Base-by-base conservation (phyloP, 768 basidiomycete species). In the Trametopsis cervina region DNA sequence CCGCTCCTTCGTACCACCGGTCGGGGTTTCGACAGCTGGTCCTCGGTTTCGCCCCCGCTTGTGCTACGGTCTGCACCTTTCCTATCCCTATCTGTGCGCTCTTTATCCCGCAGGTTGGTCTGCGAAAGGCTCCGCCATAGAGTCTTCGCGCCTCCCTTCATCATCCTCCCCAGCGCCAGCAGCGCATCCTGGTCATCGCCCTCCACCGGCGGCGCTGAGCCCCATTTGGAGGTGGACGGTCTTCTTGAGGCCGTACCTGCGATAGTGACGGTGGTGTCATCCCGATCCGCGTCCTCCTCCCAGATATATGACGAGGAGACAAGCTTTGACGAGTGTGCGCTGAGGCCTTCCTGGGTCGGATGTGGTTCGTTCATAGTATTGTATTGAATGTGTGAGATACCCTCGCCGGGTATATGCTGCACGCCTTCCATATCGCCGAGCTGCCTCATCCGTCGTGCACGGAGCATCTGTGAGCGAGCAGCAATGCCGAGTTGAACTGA, bases 381-480 rank as follows among this genome's bases (percentile, higher is more conserved):
- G 21, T 24, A 33, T 15, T 33, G 29, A 7, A 33, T 15, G 29
- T 33, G 29, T 33, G 29, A 33, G 29, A 33, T 33, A 7, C 29
- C 29, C 15, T 33, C 29, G 9, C 29, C 29, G 7, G 29, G 29
- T 33, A 33, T 33, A 15, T 33, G 29, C 29, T 33, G 23, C 37
- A 29, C 49, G 5, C 49, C 42, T 4, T 15, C 49, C n/a, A 43
- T 36, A 33, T 33, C 37, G 23, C 52, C 52, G 15, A 52, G 53
- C 38, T 56, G 51, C 36, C 55, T 58, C 56, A 56, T 58, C 21
- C 59, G 59, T 12, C 60, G 60, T 24, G 60, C 57, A 22, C 58
- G 61, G 22, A 67, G 55, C 55, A 67, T 60, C 20, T 55, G 60
- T n/a, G 63, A 64, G 47, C 68, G 64, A 29, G 66, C 66, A 20